These are phyloP conservation scores for Ascochyta viciae-villosae DNA, from an alignment of 2,329 filamentous ascomycete species.

Conservation along the genomic window DNA sequence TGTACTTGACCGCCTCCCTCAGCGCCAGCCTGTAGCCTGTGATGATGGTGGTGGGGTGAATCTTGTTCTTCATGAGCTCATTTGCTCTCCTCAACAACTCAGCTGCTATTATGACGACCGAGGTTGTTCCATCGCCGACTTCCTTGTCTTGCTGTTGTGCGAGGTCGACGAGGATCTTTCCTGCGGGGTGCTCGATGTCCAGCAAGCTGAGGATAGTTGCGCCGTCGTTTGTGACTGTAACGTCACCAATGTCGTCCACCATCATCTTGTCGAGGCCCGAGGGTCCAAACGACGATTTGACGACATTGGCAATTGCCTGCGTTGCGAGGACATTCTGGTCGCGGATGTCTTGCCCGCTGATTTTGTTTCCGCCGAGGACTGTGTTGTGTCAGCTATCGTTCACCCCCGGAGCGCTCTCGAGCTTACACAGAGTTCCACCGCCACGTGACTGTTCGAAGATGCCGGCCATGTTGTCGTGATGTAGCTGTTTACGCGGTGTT, in stretches of 20 bases:
- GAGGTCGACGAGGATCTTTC: conserved; percentile 97
- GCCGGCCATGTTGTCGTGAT: conserved; percentile 73
- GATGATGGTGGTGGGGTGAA: conserved; percentile 99
- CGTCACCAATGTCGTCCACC: conserved; percentile 99
- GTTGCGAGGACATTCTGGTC: conserved; percentile 98
- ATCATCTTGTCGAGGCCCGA: conserved; percentile 99
- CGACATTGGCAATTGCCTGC: conserved; percentile 96
- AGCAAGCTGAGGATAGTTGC: conserved; percentile 94
- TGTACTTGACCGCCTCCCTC: conserved; percentile 96
- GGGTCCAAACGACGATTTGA: conserved; percentile 98
- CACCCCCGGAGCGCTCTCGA: conserved; percentile 6
- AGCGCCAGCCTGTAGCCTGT: conserved; percentile 96
- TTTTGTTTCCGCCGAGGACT: conserved; percentile 96
- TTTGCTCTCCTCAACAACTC: conserved; percentile 93
- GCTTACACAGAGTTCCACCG: conserved; percentile 83
- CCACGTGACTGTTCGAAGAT: conserved; percentile 96
- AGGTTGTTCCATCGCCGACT: conserved; percentile 97
- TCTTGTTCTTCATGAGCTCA: conserved; percentile 99
- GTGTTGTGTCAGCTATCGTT: conserved; percentile 36
- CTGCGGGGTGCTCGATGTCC: conserved; percentile 96
- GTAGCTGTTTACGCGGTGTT: conserved; percentile 39
- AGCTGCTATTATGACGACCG: conserved; percentile 94
- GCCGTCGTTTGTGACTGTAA: conserved; percentile 98
- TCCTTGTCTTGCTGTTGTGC: conserved; percentile 99
- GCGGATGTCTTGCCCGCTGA: conserved; percentile 93